Evolutionary conservation across 1,139 yeast genomes (phyloP), one percentile per base, ranked within the genome.

Genomic region (Pichia sp.): DNA sequence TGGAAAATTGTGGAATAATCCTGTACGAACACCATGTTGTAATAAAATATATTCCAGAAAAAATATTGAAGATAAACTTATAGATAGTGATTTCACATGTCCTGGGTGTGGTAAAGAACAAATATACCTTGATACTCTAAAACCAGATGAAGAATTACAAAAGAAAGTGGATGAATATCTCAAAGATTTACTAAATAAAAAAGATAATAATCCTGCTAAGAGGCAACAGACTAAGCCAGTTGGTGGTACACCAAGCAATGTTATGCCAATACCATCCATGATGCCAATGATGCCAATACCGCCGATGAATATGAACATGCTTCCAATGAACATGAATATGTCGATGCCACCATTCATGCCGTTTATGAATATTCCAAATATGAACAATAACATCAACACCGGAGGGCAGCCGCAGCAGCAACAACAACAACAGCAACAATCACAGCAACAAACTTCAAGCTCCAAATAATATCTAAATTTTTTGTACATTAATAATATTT

Each of bases 11-110:
- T 71, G 87, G 60, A 71, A 66, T 26, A 70, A 79, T 29, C 96
- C 97, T 0, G 94, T 85, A n/a, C 78, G 71, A 63, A 89, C 96
- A 1, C 94, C 95, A 36, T 92, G 98, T 61, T 92, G 97, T 62
- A 66, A 69, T 23, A 74, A 69, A 41, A 62, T 73, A 0, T 79
- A 76, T 50, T 77, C 94, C 12, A 75, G 79, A 47, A 69, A 67
- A 6, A 66, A 74, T 50, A 80, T 92, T 51, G 97, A 92, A 59
- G 83, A 81, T 55, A 65, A 75, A 4, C 66, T 92, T 36, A 73
- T 92, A 47, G 96, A 87, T 36, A 77, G 80, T 47, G 97, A 92
- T 60, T 92, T 92, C 66, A 80, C 78, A 40, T 92, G 98, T 65
- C 97, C 97, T 9, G 82, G 80, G 51, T 92, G 98, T 67, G 78